Conservation (phyloP, 1,284 basidiomycete species). For the Pascua guehoae region DNA sequence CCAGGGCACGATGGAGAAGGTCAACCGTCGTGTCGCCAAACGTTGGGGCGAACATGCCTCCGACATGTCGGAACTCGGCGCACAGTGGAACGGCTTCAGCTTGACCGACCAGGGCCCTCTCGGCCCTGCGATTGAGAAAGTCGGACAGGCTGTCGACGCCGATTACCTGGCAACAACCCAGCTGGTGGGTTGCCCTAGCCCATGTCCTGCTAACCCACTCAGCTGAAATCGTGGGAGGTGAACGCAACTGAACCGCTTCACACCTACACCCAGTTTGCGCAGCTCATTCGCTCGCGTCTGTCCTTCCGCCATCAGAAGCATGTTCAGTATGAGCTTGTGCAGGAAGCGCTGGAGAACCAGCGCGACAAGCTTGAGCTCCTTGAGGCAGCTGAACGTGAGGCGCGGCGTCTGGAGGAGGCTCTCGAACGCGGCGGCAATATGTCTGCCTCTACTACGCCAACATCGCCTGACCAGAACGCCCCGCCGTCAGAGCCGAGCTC, state of each 20-base stretch:
- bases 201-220: slow-evolving; percentile 9
- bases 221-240: slow-evolving; percentile 88
- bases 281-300: slow-evolving; percentile 89
- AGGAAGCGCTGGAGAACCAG: slow-evolving; percentile 83
- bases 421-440: slow-evolving; percentile 52
- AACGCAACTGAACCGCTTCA: slow-evolving; percentile 93
- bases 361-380: slow-evolving; percentile 82
- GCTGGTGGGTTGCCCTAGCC: slow-evolving; percentile 69
- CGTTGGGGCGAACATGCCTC: slow-evolving; percentile 89
- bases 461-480: background rate
- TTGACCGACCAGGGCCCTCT: slow-evolving; percentile 57
- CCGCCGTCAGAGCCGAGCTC: slow-evolving; percentile 20
- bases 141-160: slow-evolving; percentile 88
- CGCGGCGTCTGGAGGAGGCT: slow-evolving; percentile 81
- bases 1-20: slow-evolving; percentile 88
- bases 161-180: slow-evolving; percentile 89
- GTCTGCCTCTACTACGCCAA: background rate
- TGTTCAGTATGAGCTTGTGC: slow-evolving; percentile 94
- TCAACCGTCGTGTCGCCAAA: slow-evolving; percentile 84
- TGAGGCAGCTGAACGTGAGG: slow-evolving; percentile 88
- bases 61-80: slow-evolving; percentile 92
- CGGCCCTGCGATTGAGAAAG: slow-evolving; percentile 46
- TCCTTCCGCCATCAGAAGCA: slow-evolving; percentile 97
- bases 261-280: slow-evolving; percentile 91
- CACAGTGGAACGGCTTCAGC: slow-evolving; percentile 91